Percentiles rank a stretch among this genome's conserved stretches.
Evolutionary conservation across 2,329 filamentous ascomycete genomes (phyloP).

Genomic region (Pestalotiopsis sp.): DNA sequence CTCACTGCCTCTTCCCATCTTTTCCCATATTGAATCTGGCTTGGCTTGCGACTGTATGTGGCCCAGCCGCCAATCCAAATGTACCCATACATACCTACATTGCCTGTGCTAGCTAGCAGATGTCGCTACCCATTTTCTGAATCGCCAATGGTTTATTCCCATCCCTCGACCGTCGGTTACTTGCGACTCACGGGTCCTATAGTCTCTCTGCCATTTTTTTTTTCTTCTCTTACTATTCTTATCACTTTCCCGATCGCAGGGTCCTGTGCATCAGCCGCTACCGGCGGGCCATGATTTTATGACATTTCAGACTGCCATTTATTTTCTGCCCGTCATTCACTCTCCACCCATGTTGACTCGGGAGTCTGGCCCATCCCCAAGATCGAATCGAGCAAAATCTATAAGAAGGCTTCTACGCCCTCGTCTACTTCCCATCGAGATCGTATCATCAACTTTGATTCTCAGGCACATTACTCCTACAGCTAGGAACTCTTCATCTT

Average conservation of each 20-base stretch:
- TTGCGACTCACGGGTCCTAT: not conserved
- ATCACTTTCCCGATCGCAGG: constrained; percentile 4
- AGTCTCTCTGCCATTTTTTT: not conserved
- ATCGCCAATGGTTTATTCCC: not conserved
- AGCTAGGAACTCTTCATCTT: not conserved
- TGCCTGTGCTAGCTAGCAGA: not conserved
- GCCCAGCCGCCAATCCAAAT: not conserved
- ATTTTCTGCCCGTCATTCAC: not conserved
- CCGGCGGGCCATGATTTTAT: constrained; percentile 5
- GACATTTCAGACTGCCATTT: constrained; percentile 6
- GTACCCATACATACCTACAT: not conserved
- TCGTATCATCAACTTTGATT: not conserved
- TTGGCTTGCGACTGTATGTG: not conserved
- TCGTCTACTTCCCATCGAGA: not conserved
- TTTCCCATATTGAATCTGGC: not conserved
- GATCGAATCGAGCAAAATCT: not conserved
- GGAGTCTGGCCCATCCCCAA: not conserved
- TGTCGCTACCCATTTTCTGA: not conserved
- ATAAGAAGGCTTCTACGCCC: constrained; percentile 10
- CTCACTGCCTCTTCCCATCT: not conserved
- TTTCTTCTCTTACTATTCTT: not conserved
- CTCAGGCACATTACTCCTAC: not conserved
- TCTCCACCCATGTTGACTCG: not conserved
- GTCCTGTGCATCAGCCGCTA: constrained; percentile 11
- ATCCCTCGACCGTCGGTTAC: not conserved